Conservation (phyloP, 192 early-diverging fungal species). For the Coemansia sp. region DNA sequence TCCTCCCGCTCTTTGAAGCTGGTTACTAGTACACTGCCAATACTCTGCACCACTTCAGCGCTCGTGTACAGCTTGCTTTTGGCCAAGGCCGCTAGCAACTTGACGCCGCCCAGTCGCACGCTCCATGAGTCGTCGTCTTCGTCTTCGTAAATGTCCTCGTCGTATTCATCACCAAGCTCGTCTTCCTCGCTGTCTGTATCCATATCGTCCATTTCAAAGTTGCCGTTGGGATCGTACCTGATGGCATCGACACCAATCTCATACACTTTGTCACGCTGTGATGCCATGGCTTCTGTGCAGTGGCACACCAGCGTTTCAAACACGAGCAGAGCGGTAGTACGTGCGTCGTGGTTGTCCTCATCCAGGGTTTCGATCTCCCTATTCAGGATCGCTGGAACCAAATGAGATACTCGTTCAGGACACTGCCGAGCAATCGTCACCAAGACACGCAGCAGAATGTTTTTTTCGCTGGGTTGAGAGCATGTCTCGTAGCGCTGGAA, state of each 20-base stretch:
- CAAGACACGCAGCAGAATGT: slow-evolving; percentile 36
- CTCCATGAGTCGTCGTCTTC: slow-evolving; percentile 46
- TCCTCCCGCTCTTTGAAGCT: slow-evolving; percentile 45
- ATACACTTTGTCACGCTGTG: slow-evolving; percentile 27
- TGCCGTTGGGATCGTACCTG: slow-evolving; percentile 45
- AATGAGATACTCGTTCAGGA: slow-evolving; percentile 21
- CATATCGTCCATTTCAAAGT: slow-evolving; percentile 33
- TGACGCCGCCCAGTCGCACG: slow-evolving; percentile 42
- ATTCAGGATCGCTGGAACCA: slow-evolving; percentile 21
- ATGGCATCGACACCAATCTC: slow-evolving; percentile 15
- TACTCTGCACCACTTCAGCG: slow-evolving; percentile 11
- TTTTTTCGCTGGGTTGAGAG: slow-evolving; percentile 20
- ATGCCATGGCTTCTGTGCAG: slow-evolving; percentile 13
- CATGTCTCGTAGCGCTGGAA: slow-evolving; percentile 36
- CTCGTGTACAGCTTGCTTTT: slow-evolving; percentile 23
- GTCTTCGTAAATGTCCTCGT: slow-evolving; percentile 42
- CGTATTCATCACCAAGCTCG: slow-evolving; percentile 49
- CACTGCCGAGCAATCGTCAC: slow-evolving; percentile 46
- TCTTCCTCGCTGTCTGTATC: slow-evolving; percentile 35
- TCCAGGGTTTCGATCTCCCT: slow-evolving; percentile 24
- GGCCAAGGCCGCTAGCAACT: slow-evolving; percentile 30
- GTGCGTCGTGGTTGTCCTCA: slow-evolving; percentile 32
- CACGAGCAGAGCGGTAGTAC: slow-evolving; percentile 31
- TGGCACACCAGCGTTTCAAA: slow-evolving; percentile 36
- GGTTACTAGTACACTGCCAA: slow-evolving; percentile 23